Evolutionary conservation across 2,329 filamentous ascomycete genomes (phyloP).

Genomic region (Tricladium varicosporioides): DNA sequence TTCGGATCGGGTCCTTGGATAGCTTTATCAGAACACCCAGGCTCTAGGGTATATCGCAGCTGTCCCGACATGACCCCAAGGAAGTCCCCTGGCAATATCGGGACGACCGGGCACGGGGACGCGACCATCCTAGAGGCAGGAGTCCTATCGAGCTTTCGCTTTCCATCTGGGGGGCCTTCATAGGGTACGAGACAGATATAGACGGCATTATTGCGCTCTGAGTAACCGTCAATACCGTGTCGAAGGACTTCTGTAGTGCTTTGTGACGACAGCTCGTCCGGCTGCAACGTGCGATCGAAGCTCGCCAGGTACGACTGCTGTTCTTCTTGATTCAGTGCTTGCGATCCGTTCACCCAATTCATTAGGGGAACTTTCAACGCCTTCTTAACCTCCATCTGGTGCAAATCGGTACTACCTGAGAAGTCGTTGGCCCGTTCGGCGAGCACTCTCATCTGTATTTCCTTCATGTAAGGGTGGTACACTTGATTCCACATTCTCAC

Average conservation of each 20-base stretch:
- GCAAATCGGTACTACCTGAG: constrained; percentile 13
- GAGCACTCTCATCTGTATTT: constrained; percentile 16
- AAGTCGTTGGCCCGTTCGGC: constrained; percentile 11
- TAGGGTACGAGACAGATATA: constrained; percentile 4
- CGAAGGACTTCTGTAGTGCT: constrained; percentile 1
- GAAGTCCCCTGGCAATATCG: constrained; percentile 6
- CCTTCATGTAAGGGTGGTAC: constrained; percentile 14
- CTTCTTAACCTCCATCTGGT: constrained; percentile 10
- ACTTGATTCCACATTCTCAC: constrained; percentile 14
- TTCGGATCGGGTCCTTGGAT: constrained; percentile 7
- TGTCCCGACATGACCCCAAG: constrained; percentile 5
- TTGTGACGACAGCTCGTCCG: constrained; percentile 1
- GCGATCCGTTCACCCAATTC: constrained; percentile 3
- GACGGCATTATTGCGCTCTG: background rate
- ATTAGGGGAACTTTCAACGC: constrained; percentile 9
- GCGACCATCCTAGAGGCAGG: background rate
- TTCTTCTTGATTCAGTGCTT: constrained; percentile 6
- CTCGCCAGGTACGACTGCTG: constrained; percentile 1
- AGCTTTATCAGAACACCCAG: background rate
- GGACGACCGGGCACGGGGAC: constrained; percentile 1
- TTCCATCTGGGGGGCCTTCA: constrained; percentile 3
- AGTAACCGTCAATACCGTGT: constrained; percentile 1
- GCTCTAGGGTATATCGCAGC: constrained; percentile 5
- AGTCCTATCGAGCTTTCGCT: background rate
- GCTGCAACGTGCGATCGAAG: background rate